Conservation (phyloP, 805 yeast genomes). For the Yarrowia bubula region DNA sequence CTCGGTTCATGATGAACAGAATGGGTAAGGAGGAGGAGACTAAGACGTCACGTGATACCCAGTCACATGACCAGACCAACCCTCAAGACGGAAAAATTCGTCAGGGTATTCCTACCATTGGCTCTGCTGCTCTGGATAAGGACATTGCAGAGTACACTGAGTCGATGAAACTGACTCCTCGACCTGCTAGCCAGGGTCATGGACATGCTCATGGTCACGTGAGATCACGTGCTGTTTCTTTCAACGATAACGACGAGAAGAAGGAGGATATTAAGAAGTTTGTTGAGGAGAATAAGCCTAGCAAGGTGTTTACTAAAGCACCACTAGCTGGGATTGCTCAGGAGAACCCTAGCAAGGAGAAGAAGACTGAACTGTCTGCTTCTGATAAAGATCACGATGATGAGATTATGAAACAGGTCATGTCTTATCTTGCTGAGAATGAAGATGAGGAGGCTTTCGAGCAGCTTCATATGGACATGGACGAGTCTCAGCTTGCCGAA, state of each 20-base stretch:
- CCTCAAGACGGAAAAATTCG: not conserved
- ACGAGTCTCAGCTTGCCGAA: slow-evolving; percentile 12
- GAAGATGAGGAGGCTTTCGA: slow-evolving; percentile 15
- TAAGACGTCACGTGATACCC: not conserved
- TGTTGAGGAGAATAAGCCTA: not conserved
- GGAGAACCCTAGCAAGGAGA: not conserved
- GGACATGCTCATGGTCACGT: slow-evolving; percentile 4
- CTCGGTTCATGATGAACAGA: slow-evolving; percentile 8
- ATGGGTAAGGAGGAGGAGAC: not conserved
- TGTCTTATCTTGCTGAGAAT: slow-evolving; percentile 18
- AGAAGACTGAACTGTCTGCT: not conserved
- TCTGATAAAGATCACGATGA: slow-evolving; percentile 5
- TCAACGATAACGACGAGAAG: not conserved
- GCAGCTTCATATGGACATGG: slow-evolving; percentile 19
- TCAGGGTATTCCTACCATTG: not conserved
- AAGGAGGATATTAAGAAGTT: too few relatives aligned
- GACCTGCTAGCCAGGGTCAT: not conserved
- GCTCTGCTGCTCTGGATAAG: not conserved
- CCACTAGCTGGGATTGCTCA: not conserved
- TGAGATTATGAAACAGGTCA: slow-evolving; percentile 11
- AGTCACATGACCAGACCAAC: slow-evolving; percentile 4
- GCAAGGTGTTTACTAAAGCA: not conserved
- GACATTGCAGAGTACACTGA: not conserved
- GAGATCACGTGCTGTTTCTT: not conserved
- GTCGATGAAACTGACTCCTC: not conserved